These are phyloP conservation scores for Vigna radiata DNA, from an alignment of 306 rosid genomes.

Conservation along the genomic window DNA sequence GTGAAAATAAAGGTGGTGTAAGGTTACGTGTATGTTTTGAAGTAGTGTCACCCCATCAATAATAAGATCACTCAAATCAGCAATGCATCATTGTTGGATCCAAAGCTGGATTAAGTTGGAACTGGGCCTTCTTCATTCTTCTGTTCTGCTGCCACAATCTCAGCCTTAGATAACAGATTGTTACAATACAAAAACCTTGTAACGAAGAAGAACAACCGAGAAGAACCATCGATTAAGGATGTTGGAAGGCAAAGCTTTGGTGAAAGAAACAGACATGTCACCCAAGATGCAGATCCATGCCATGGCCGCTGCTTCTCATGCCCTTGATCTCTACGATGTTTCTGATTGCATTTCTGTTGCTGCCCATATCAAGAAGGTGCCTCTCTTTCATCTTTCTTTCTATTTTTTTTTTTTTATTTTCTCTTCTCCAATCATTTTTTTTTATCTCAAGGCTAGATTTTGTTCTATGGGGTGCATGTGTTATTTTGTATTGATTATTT, in stretches of 20 bases:
- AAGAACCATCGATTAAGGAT: conserved; percentile 42
- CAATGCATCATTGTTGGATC: neutral
- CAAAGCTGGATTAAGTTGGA: neutral
- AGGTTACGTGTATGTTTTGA: conserved; percentile 48
- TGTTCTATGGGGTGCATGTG: neutral
- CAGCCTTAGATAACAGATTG: conserved; percentile 44
- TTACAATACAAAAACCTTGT: neutral
- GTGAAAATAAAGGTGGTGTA: neutral
- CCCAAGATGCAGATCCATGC: conserved; percentile 80
- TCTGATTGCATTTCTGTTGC: conserved; percentile 69
- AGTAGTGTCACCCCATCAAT: conserved; percentile 29
- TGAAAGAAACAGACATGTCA: conserved; percentile 81
- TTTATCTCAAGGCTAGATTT: too few relatives aligned
- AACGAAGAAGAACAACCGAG: neutral
- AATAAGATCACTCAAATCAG: neutral
- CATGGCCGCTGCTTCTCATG: conserved; percentile 87
- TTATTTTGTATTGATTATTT: neutral
- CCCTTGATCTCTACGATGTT: conserved; percentile 87
- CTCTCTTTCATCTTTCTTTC: neutral
- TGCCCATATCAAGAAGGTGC: conserved; percentile 75
- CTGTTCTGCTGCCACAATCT: conserved; percentile 22
- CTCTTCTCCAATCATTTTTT: too few relatives aligned
- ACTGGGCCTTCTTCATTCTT: neutral
- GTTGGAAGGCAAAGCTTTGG: conserved; percentile 82
- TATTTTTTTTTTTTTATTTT: neutral